A percentile compares a stretch with the other conserved stretches of the same genome.
Evolutionary conservation across 2,329 filamentous ascomycete species (phyloP).

Genomic region (Fusarium ramigenum): DNA sequence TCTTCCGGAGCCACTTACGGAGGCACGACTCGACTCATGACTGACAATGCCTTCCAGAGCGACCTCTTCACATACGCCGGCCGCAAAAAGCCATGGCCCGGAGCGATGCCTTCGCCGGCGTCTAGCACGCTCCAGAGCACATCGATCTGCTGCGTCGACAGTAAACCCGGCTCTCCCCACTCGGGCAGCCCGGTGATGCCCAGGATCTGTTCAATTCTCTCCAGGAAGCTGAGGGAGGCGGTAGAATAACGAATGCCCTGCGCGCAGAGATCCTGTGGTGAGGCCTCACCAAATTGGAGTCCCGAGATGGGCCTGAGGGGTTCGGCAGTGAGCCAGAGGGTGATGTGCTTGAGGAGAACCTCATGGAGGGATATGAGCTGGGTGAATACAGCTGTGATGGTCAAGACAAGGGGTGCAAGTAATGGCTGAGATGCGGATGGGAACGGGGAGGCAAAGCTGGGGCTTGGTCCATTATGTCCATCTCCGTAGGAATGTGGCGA

Average conservation of each 20-base stretch:
- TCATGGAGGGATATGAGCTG: neutral
- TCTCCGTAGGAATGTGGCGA: neutral
- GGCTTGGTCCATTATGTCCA: neutral
- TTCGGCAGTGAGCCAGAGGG: neutral
- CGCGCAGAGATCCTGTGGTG: neutral
- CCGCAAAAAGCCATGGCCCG: neutral
- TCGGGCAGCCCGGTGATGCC: neutral
- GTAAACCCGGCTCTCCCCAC: neutral
- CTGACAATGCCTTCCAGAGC: neutral
- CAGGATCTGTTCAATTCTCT: neutral
- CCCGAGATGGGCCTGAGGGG: neutral
- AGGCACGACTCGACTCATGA: neutral
- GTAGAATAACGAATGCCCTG: neutral
- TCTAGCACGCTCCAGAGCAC: neutral
- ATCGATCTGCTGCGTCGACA: neutral
- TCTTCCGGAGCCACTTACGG: neutral
- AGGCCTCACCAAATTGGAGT: neutral
- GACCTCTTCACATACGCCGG: neutral
- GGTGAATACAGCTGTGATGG: neutral
- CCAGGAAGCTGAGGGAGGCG: neutral
- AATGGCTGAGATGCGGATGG: neutral
- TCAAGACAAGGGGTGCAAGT: neutral
- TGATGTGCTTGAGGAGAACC: neutral
- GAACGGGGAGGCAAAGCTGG: neutral
- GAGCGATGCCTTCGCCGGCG: rapidly evolving